Conservation (phyloP, 148 eudicot genomes). For the Rhododendron mucronatum region DNA sequence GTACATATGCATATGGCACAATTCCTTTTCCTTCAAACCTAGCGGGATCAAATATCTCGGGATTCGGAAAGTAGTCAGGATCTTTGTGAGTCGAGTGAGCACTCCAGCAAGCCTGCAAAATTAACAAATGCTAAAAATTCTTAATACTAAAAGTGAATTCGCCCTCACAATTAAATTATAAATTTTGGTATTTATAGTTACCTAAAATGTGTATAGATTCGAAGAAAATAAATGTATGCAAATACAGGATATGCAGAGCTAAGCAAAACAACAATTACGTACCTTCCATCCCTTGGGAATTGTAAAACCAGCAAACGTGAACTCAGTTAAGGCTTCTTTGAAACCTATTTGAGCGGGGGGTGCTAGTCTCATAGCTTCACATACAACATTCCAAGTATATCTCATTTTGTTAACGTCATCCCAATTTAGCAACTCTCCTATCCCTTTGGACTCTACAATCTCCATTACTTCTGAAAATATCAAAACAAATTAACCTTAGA, state of each 20-base stretch:
- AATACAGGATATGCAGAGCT: neutral
- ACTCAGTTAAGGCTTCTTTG: constrained; percentile 29
- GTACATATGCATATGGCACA: constrained; percentile 20
- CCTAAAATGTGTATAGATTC: neutral
- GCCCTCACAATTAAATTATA: neutral
- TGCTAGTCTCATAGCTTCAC: constrained; percentile 28
- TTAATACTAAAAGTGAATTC: neutral
- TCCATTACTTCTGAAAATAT: constrained; percentile 20
- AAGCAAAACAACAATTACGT: neutral
- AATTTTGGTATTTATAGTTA: neutral
- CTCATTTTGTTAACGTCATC: constrained; percentile 34
- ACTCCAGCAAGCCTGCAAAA: constrained; percentile 16
- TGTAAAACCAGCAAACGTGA: constrained; percentile 25
- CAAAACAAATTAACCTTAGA: neutral
- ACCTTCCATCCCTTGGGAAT: constrained; percentile 50
- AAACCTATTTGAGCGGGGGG: constrained; percentile 27
- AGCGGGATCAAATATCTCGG: constrained; percentile 22
- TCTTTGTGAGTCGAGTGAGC: constrained; percentile 18
- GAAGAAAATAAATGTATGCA: neutral
- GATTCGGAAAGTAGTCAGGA: constrained; percentile 19
- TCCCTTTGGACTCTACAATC: constrained; percentile 17
- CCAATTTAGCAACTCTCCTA: constrained; percentile 24
- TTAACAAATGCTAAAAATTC: neutral
- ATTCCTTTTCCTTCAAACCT: constrained; percentile 26
- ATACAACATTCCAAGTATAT: constrained; percentile 33